Conservation (phyloP, 2,329 filamentous ascomycete genomes). For the Cylindrodendrum hubeiense region DNA sequence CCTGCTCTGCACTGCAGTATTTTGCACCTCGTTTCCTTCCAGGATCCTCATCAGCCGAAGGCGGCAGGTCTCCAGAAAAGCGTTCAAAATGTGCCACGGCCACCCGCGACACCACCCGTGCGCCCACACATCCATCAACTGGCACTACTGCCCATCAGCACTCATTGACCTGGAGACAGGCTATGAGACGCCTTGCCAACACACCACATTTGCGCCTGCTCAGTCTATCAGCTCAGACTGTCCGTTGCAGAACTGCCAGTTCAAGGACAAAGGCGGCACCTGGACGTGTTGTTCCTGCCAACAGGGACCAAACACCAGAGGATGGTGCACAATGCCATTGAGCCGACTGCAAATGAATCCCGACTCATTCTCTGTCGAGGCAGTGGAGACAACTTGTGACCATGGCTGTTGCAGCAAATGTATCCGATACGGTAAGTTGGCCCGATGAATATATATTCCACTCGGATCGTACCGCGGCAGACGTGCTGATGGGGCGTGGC, state of each 20-base stretch:
- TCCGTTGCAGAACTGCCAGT: slow-evolving; percentile 64
- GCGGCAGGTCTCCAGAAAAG: neutral
- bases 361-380: slow-evolving; percentile 49
- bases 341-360: slow-evolving; percentile 47
- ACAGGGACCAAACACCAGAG: slow-evolving; percentile 63
- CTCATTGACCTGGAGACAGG: slow-evolving; percentile 63
- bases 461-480: neutral
- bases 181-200: slow-evolving; percentile 62
- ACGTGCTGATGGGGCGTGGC: neutral
- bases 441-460: neutral
- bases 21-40: neutral
- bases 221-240: slow-evolving; percentile 60
- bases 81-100: slow-evolving; percentile 64
- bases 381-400: slow-evolving; percentile 59
- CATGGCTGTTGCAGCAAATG: slow-evolving; percentile 67
- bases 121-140: slow-evolving; percentile 66
- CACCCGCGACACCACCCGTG: slow-evolving; percentile 66
- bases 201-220: slow-evolving; percentile 60
- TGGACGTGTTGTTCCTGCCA: slow-evolving; percentile 69
- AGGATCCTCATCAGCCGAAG: neutral
- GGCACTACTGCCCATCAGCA: slow-evolving; percentile 64
- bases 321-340: slow-evolving; percentile 63
- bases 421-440: slow-evolving; percentile 56
- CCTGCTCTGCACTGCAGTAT: neutral
- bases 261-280: slow-evolving; percentile 59